Evolutionary conservation across 2,329 filamentous ascomycete genomes (phyloP).

Genomic region (Paecilomyces formosus): DNA sequence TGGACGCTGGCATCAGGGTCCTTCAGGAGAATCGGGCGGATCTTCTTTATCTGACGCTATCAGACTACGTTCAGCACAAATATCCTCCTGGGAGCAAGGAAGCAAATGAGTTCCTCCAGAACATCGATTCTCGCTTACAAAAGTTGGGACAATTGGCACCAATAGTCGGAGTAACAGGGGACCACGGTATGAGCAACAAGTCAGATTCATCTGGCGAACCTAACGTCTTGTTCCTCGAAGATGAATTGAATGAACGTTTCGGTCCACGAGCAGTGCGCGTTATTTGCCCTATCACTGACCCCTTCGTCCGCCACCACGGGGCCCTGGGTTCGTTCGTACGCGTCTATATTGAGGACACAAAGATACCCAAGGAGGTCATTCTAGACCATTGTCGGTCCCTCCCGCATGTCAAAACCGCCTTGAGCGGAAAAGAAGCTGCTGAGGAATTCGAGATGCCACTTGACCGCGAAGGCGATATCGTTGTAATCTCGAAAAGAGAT

Average conservation of each 20-base stretch:
- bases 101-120: slow-evolving; percentile 30
- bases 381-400: slow-evolving; percentile 19
- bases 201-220: slow-evolving; percentile 24
- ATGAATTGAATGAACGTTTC: slow-evolving; percentile 26
- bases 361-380: slow-evolving; percentile 18
- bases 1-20: slow-evolving; percentile 38
- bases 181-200: slow-evolving; percentile 40
- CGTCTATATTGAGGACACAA: slow-evolving; percentile 24
- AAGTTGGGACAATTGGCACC: slow-evolving; percentile 26
- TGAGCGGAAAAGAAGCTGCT: slow-evolving; percentile 25
- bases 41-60: slow-evolving; percentile 38
- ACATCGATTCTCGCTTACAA: slow-evolving; percentile 27
- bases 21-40: slow-evolving; percentile 33
- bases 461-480: slow-evolving; percentile 35
- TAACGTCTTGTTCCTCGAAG: slow-evolving; percentile 35
- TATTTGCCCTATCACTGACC: slow-evolving; percentile 40
- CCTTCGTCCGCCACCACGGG: slow-evolving; percentile 38
- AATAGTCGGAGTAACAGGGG: slow-evolving; percentile 33
- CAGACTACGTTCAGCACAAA: slow-evolving; percentile 41
- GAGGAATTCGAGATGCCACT: slow-evolving; percentile 29
- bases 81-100: slow-evolving; percentile 29
- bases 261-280: slow-evolving; percentile 25
- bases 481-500: slow-evolving; percentile 29
- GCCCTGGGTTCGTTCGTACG: slow-evolving; percentile 37
- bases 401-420: slow-evolving; percentile 25